phyloP scores from a whole-genome alignment of 148 eudicot genomes.

The Cornus florida region DNA sequence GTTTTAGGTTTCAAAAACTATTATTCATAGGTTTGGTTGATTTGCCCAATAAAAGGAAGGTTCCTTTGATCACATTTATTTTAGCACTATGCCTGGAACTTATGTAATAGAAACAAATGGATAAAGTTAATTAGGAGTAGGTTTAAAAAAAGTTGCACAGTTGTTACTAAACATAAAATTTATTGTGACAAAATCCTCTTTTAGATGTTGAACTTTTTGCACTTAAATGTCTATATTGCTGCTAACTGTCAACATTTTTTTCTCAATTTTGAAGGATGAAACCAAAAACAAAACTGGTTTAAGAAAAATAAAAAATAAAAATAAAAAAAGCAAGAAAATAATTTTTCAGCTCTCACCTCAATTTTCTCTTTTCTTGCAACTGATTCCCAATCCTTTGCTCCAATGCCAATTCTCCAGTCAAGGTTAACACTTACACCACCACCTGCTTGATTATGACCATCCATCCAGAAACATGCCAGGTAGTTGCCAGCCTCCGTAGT shows the following conservation, averaged over 20 bases:
- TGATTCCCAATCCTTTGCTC: slow-evolving; percentile 93
- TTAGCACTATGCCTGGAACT: too few species aligned
- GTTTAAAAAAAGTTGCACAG: too few species aligned
- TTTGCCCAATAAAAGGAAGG: not conserved
- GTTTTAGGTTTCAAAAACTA: not conserved
- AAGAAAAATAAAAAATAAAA: slow-evolving; percentile 7
- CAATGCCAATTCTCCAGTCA: slow-evolving; percentile 90
- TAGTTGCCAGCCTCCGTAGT: slow-evolving; percentile 73
- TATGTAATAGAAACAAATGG: too few species aligned
- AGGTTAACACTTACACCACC: slow-evolving; percentile 62
- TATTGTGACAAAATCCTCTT: too few species aligned
- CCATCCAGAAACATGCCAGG: slow-evolving; percentile 76
- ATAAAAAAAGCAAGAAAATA: not conserved
- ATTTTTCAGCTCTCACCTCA: slow-evolving; percentile 43
- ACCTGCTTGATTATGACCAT: slow-evolving; percentile 36
- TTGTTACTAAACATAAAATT: too few species aligned
- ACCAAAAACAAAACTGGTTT: not conserved
- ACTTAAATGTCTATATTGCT: not conserved
- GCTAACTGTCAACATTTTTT: not conserved
- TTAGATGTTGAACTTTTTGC: not conserved
- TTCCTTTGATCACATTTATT: not conserved
- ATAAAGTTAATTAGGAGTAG: too few species aligned
- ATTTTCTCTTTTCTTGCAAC: slow-evolving; percentile 85
- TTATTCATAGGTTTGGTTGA: not conserved
- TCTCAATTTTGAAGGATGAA: not conserved